Percentiles rank a stretch among this genome's conserved stretches.
Conservation (phyloP, 1,139 yeast species). For the Sugiyamaella japonica region DNA sequence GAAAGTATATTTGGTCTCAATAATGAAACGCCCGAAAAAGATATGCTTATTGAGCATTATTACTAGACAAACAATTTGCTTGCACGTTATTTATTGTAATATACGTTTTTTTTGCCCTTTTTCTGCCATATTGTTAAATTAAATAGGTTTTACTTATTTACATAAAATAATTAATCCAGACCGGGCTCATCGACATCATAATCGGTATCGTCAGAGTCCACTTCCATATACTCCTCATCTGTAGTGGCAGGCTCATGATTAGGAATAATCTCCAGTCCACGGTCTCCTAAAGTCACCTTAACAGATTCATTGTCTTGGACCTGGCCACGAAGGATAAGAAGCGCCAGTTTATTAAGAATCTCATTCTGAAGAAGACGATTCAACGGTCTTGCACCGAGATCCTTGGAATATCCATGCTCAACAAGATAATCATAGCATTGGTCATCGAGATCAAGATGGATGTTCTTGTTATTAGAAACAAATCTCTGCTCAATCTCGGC, state of each 20-base stretch:
- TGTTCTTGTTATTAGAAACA: constrained; percentile 74
- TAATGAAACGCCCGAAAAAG: constrained; percentile 45
- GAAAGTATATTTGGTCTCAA: constrained; percentile 78
- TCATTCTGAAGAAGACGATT: constrained; percentile 90
- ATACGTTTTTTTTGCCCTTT: constrained; percentile 13
- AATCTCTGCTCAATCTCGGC: constrained; percentile 83
- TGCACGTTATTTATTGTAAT: constrained; percentile 18
- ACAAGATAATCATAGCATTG: constrained; percentile 74
- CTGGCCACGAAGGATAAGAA: constrained; percentile 84
- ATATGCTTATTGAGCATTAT: constrained; percentile 44
- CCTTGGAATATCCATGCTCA: constrained; percentile 82
- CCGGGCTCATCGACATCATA: constrained; percentile 20
- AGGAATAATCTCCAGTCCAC: constrained; percentile 75
- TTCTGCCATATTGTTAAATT: too few species aligned
- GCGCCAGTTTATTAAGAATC: constrained; percentile 81
- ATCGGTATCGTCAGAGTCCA: constrained; percentile 47
- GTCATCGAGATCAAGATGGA: constrained; percentile 66
- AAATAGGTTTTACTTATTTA: background rate
- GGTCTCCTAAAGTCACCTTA: constrained; percentile 56
- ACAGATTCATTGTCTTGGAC: constrained; percentile 85
- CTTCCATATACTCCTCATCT: constrained; percentile 58
- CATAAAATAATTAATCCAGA: constrained; percentile 18
- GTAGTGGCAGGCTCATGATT: constrained; percentile 73
- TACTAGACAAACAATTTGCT: constrained; percentile 29
- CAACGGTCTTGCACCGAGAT: constrained; percentile 96